These are phyloP conservation scores for Delphinella strobiligena DNA, from an alignment of 2,329 filamentous ascomycete genomes.

Conservation along the genomic window DNA sequence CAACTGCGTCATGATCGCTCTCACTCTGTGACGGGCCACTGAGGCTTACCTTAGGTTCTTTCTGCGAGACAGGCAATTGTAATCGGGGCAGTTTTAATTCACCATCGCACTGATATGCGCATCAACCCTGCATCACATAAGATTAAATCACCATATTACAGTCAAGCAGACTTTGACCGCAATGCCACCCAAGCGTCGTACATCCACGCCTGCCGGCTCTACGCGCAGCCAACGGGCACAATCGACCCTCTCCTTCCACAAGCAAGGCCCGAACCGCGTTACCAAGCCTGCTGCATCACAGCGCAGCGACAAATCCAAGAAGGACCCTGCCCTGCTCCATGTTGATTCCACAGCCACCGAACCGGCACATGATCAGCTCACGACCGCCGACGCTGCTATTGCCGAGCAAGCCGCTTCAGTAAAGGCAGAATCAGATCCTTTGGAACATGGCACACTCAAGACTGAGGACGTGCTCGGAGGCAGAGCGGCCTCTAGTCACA, in stretches of 20 bases:
- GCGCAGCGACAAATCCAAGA: conserved; percentile 22
- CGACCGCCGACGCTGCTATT: conserved; percentile 27
- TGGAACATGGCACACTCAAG: conserved; percentile 13
- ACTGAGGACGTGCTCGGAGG: conserved; percentile 20
- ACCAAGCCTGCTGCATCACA: conserved; percentile 41
- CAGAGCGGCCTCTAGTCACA: conserved; percentile 15
- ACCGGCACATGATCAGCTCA: conserved; percentile 19
- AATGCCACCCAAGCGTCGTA: conserved; percentile 33
- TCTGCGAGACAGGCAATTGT: too few relatives aligned
- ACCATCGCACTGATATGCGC: neutral
- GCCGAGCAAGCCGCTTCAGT: conserved; percentile 24
- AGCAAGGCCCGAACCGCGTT: conserved; percentile 36
- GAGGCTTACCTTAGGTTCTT: too few relatives aligned
- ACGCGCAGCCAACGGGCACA: conserved; percentile 36
- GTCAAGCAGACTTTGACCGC: conserved; percentile 2
- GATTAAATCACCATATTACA: too few relatives aligned
- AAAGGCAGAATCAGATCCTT: conserved; percentile 12
- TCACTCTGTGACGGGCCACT: neutral
- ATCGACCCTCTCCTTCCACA: conserved; percentile 52
- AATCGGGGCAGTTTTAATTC: neutral
- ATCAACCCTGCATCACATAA: neutral
- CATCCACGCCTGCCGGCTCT: conserved; percentile 27
- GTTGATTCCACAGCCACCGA: conserved; percentile 15
- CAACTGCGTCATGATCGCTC: neutral
- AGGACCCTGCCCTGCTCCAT: conserved; percentile 26